Evolutionary conservation across 2,329 filamentous ascomycete species (phyloP).

Genomic region (Ophiostoma ulmi): DNA sequence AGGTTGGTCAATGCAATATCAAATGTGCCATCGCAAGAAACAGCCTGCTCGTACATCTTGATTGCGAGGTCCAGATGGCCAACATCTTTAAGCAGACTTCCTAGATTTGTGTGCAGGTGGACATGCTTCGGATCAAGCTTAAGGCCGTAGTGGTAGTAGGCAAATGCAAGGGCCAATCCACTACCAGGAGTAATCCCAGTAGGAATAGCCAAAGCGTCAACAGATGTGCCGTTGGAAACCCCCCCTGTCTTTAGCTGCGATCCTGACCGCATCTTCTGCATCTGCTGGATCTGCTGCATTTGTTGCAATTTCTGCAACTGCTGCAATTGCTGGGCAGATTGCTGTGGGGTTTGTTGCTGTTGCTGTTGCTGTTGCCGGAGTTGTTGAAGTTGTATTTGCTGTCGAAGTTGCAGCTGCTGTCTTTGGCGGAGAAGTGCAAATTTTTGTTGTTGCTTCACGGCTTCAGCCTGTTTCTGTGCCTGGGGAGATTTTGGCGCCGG

Average conservation of each 20-base stretch:
- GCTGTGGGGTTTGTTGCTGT: neutral
- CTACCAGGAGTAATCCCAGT: constrained; percentile 74
- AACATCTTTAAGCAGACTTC: constrained; percentile 92
- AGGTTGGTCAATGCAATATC: constrained; percentile 96
- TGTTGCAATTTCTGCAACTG: constrained; percentile 2
- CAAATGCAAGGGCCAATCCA: constrained; percentile 78
- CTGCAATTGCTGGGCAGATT: neutral
- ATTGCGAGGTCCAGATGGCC: constrained; percentile 89
- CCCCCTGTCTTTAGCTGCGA: constrained; percentile 18
- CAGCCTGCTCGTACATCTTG: constrained; percentile 93
- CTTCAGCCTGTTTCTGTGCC: neutral
- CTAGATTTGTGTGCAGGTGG: constrained; percentile 93
- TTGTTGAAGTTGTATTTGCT: constrained; percentile 10
- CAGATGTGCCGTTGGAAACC: constrained; percentile 17
- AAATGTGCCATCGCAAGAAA: constrained; percentile 86
- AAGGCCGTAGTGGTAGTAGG: constrained; percentile 93
- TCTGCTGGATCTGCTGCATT: constrained; percentile 13
- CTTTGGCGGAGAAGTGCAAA: neutral
- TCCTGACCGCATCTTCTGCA: neutral
- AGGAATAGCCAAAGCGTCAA: constrained; percentile 49
- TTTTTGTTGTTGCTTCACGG: constrained; percentile 10
- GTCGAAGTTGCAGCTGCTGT: constrained; percentile 5
- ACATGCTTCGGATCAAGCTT: constrained; percentile 83
- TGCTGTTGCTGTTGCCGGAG: neutral
- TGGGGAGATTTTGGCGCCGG: neutral